Conservation (phyloP, 345 rosid species). For the Turritis glabra region DNA sequence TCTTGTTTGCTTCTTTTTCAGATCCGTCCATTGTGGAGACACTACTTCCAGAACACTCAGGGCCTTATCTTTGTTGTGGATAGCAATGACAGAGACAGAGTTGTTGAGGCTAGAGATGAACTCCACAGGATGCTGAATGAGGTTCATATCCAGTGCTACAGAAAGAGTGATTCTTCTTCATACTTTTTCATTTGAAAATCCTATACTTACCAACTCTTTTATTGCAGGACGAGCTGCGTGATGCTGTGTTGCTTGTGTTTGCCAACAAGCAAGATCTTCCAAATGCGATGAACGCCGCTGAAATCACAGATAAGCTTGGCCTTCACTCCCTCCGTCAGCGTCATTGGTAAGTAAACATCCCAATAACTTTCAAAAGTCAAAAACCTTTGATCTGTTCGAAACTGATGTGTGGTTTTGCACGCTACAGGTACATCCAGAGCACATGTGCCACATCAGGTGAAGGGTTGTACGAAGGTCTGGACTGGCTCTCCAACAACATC, state of each 20-base stretch:
- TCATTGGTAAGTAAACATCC: slow-evolving; percentile 54
- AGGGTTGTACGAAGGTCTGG: slow-evolving; percentile 79
- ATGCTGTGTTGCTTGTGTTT: slow-evolving; percentile 88
- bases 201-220: not conserved
- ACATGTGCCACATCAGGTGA: slow-evolving; percentile 79
- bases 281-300: slow-evolving; percentile 87
- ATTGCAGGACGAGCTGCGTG: slow-evolving; percentile 83
- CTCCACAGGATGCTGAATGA: slow-evolving; percentile 82
- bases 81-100: slow-evolving; percentile 76
- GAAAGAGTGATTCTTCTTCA: not conserved
- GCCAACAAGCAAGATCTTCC: slow-evolving; percentile 92
- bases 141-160: slow-evolving; percentile 35
- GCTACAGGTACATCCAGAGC: slow-evolving; percentile 83
- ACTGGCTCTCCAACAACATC: slow-evolving; percentile 85
- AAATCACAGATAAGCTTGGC: slow-evolving; percentile 82
- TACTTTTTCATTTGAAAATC: not conserved
- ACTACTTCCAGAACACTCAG: slow-evolving; percentile 80
- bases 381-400: not conserved
- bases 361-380: not conserved
- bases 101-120: slow-evolving; percentile 63
- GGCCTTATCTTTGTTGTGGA: slow-evolving; percentile 89
- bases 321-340: slow-evolving; percentile 85
- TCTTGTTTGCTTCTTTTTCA: slow-evolving; percentile 24
- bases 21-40: slow-evolving; percentile 82
- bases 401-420: no score